These are phyloP conservation scores for Plasmodium ovale DNA, from an alignment of 169 alveolate species.

Conservation along the genomic window DNA sequence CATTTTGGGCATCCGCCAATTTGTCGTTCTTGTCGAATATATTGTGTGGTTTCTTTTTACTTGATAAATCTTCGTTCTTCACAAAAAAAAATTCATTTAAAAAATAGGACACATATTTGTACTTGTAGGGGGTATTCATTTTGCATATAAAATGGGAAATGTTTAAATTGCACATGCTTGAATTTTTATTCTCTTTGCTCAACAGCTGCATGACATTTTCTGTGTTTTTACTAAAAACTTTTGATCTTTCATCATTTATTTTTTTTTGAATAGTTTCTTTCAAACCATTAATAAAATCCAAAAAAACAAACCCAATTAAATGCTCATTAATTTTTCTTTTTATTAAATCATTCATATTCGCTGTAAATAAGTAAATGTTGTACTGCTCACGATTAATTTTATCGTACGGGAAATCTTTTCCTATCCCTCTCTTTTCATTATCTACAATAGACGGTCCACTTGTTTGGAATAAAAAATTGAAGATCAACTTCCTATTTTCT, in stretches of 20 bases:
- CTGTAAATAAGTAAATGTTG: constrained; percentile 61
- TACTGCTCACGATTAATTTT: constrained; percentile 17
- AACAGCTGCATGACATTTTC: constrained; percentile 35
- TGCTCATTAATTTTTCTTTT: constrained; percentile 45
- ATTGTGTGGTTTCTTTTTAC: neutral
- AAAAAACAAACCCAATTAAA: constrained; percentile 62
- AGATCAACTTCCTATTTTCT: constrained; percentile 53
- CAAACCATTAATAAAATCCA: constrained; percentile 64
- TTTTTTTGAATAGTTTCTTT: constrained; percentile 53
- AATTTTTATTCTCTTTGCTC: constrained; percentile 45
- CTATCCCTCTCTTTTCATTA: neutral
- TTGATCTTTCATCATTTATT: constrained; percentile 22
- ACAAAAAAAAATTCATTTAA: constrained; percentile 61
- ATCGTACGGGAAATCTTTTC: constrained; percentile 3
- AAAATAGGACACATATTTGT: constrained; percentile 72
- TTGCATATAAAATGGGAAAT: constrained; percentile 65
- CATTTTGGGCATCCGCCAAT: neutral
- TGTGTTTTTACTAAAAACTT: constrained; percentile 14
- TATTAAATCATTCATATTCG: constrained; percentile 48
- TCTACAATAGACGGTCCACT: neutral
- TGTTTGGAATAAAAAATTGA: constrained; percentile 42
- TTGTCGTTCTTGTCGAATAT: neutral
- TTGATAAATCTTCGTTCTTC: constrained; percentile 12
- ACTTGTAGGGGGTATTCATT: constrained; percentile 68
- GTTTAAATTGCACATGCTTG: constrained; percentile 53